These are phyloP conservation scores for Phytophthora pini DNA, from an alignment of 352 stramenopile genomes.

Conservation along the genomic window DNA sequence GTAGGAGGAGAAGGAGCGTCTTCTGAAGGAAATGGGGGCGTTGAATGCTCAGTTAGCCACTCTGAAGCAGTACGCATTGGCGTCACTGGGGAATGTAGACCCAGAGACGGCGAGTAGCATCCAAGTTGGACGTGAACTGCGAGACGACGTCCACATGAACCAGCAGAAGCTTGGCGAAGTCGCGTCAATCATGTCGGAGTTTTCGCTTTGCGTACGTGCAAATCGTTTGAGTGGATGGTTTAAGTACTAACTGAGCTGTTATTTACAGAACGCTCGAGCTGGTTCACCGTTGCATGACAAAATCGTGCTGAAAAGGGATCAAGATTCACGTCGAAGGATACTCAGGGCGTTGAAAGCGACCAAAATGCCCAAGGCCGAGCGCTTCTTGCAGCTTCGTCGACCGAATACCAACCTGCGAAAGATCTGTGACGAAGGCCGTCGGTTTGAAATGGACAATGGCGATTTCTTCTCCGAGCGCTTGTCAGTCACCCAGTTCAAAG, in stretches of 20 bases:
- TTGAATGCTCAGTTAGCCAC: conserved; percentile 33
- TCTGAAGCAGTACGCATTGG: conserved; percentile 36
- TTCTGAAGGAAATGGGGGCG: conserved; percentile 33
- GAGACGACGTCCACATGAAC: conserved; percentile 34
- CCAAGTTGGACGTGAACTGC: conserved; percentile 26
- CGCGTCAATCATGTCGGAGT: conserved; percentile 42
- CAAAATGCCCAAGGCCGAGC: conserved; percentile 32
- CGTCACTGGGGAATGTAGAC: conserved; percentile 17
- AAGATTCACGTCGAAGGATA: conserved; percentile 12
- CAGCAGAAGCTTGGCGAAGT: conserved; percentile 37
- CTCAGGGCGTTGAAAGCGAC: conserved; percentile 30
- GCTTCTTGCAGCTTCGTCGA: conserved; percentile 33
- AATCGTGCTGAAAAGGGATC: conserved; percentile 21
- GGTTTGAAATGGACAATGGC: conserved; percentile 50
- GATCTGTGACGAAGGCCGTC: conserved; percentile 36
- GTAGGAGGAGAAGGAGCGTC: conserved; percentile 43
- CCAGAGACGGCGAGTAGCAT: conserved; percentile 14
- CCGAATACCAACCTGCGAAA: conserved; percentile 28
- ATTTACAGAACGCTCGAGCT: conserved; percentile 21
- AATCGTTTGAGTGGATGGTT: neutral
- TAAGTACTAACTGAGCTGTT: neutral
- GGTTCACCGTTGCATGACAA: conserved; percentile 28
- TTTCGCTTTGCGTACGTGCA: conserved; percentile 24
- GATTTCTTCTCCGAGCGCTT: conserved; percentile 58
- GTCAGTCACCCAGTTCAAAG: conserved; percentile 53